Evolutionary conservation across 495 filamentous ascomycete species (phyloP).

Genomic region (Talaromyces borbonicus): DNA sequence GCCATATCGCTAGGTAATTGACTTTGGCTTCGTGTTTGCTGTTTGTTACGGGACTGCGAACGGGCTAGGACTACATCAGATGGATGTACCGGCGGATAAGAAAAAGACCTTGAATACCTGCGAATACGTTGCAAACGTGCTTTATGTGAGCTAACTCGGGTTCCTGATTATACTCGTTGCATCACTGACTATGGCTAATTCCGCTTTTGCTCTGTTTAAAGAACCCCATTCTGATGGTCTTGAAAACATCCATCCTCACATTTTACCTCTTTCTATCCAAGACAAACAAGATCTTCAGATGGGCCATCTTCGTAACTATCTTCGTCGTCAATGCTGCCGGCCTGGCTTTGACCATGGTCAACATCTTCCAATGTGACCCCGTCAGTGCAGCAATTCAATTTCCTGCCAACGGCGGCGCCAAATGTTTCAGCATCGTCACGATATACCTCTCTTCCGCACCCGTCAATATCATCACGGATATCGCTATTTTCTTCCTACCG

Average conservation of each 20-base stretch:
- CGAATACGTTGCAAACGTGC: constrained; percentile 73
- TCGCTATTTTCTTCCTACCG: constrained; percentile 73
- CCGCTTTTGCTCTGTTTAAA: constrained; percentile 20
- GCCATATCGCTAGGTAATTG: constrained; percentile 40
- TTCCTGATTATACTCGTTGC: too few relatives aligned
- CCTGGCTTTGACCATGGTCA: constrained; percentile 69
- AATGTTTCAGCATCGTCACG: constrained; percentile 66
- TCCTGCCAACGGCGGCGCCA: constrained; percentile 28
- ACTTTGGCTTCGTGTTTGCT: constrained; percentile 65
- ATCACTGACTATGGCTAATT: constrained; percentile 3
- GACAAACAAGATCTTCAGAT: constrained; percentile 60
- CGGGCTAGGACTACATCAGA: constrained; percentile 71
- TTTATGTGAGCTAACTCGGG: constrained; percentile 65
- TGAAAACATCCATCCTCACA: constrained; percentile 85
- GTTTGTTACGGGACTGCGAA: constrained; percentile 62
- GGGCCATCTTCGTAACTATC: constrained; percentile 60
- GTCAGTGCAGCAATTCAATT: constrained; percentile 50
- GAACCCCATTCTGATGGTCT: constrained; percentile 69
- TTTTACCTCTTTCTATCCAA: constrained; percentile 77
- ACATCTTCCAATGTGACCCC: constrained; percentile 83
- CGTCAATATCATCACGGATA: constrained; percentile 76
- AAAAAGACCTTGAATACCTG: constrained; percentile 46
- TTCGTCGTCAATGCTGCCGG: constrained; percentile 69
- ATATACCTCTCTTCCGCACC: constrained; percentile 78
- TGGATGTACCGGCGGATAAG: constrained; percentile 42